Base-by-base conservation (phyloP, 768 basidiomycete genomes). In the Leccinum truebloodii region DNA sequence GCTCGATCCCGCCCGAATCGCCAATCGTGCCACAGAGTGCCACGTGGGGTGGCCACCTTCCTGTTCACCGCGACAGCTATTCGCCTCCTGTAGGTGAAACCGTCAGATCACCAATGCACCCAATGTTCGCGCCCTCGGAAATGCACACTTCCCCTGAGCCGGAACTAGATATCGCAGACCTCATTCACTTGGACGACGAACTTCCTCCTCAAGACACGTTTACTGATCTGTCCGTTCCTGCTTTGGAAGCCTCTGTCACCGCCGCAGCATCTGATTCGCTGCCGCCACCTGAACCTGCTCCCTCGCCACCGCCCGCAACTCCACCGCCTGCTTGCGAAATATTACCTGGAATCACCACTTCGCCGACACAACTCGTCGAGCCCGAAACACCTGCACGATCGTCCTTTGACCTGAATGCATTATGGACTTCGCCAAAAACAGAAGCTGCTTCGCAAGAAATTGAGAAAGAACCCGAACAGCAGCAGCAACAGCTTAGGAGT, bases 151-250 rank as follows among this genome's bases (percentile, higher is more conserved):
- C 69, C 6, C 66, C 75, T 20, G 89, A 88, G 70, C 83, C 83
- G 34, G 89, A 90, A 73, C 69, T 90, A 54, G 87, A 90, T 67
- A 81, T 91, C 20, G 83, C 84, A 41, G 89, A 91, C 71, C 77
- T 91, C 64, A 90, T 91, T 61, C 89, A 90, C 71, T 83, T 91
- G 62, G 89, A 91, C 62, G 89, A 89, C 53, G 87, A 87, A 58
- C 71, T 76, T 20, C 28, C 58, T 32, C 65, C 69, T 54, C 76
- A 79, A 52, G 79, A 81, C 50, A 61, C 61, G 7, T 61, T 71
- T 56, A 54, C 62, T 52, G 67, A 71, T 52, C 32, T 64, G 6
- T 58, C 63, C 16, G 58, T 64, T 16, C 62, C 71, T 18, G 35
- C 61, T 51, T 57, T 63, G 34, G 71, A 69, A 48, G 35, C 57